A percentile compares a stretch with the other conserved stretches of the same genome.
Conservation (phyloP, 331 rosid genomes). For the Acacia pycnantha region DNA sequence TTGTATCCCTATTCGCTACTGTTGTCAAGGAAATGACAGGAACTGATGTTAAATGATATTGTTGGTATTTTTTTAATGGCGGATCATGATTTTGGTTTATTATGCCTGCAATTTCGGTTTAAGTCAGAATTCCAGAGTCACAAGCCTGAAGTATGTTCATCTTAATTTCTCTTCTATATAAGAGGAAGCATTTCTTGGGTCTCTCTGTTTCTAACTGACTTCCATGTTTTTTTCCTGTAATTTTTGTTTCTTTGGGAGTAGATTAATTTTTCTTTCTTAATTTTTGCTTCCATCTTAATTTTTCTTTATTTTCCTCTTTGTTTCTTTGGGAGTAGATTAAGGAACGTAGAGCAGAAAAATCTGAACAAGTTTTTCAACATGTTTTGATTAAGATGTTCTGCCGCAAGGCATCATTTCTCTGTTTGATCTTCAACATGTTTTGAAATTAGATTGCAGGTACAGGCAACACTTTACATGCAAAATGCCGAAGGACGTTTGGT, state of each 20-base stretch:
- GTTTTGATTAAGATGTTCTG: no score
- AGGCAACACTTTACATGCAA: slow-evolving; percentile 42
- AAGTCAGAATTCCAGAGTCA: not conserved
- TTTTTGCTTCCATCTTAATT: no score
- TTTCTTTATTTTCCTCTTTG: not conserved
- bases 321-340: slow-evolving; percentile 49
- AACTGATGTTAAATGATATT: no score
- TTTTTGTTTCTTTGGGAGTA: no score
- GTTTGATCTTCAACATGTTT: slow-evolving; percentile 13
- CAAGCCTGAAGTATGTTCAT: not conserved
- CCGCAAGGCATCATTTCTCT: not conserved
- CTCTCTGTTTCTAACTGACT: not conserved
- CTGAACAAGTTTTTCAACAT: not conserved
- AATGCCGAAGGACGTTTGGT: slow-evolving; percentile 65
- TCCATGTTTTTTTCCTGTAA: not conserved
- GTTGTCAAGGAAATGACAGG: no score
- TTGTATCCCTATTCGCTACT: no score
- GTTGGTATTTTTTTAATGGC: no score
- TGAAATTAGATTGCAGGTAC: slow-evolving; percentile 44
- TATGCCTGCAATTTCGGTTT: not conserved
- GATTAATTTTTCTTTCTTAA: not conserved
- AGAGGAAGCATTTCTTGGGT: not conserved
- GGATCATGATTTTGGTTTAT: no score
- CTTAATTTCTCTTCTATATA: not conserved
- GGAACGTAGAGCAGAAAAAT: slow-evolving; percentile 54